Percentiles rank a stretch among this genome's conserved stretches.
phyloP scores from a whole-genome alignment of 1,139 yeast genomes.

The Geotrichum klebahnii region DNA sequence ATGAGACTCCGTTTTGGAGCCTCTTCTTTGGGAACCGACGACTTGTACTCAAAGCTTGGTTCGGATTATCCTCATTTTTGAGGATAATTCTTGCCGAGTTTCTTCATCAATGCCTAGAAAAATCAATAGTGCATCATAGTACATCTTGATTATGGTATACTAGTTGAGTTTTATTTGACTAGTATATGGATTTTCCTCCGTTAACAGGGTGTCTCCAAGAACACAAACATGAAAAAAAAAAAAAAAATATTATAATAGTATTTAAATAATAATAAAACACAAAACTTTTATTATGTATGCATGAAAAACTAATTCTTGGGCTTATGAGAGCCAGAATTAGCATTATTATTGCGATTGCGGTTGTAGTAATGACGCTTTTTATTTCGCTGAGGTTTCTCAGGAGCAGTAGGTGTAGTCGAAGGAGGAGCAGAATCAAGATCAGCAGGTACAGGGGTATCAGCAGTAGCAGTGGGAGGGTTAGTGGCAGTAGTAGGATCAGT shows the following conservation, averaged over 20 bases:
- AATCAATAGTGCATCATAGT: conserved; percentile 33
- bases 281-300: background rate
- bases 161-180: background rate
- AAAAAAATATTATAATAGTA: background rate
- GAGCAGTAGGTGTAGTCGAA: conserved; percentile 4
- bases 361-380: conserved; percentile 5
- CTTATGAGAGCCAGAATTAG: background rate
- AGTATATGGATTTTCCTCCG: conserved; percentile 16
- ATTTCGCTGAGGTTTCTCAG: conserved; percentile 1
- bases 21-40: conserved; percentile 21
- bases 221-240: conserved; percentile 28
- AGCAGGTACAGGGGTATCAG: conserved; percentile 2
- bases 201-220: conserved; percentile 34
- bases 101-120: conserved; percentile 14
- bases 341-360: background rate
- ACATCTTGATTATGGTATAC: conserved; percentile 25
- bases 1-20: conserved; percentile 26
- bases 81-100: background rate
- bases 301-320: background rate
- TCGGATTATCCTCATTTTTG: conserved; percentile 5
- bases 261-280: background rate
- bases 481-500: background rate
- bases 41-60: conserved; percentile 3
- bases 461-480: background rate
- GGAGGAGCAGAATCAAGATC: background rate